Base-by-base conservation (phyloP, 495 filamentous ascomycete genomes). In the Podospora comata region DNA sequence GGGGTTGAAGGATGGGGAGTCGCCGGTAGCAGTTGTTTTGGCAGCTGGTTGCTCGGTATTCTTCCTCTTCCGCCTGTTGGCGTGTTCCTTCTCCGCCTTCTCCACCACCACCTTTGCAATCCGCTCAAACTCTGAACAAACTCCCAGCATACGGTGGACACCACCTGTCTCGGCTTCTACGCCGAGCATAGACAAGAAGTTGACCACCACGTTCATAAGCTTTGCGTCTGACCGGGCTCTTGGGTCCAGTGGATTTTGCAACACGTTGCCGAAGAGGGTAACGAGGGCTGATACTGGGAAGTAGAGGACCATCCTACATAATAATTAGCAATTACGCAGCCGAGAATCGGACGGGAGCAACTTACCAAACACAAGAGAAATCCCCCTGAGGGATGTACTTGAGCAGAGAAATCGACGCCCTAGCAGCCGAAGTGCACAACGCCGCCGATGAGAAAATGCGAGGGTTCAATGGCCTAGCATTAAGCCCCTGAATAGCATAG, bases 301-400 rank as follows among this genome's bases (percentile, higher is more conserved):
- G 80, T 99, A 99, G 53, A 99, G 83, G 74, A 97, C 92, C 71
- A 99, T 86, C 94, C 93, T 96, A 66, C 66, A 55, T 34, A 4
- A 60, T 65, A 72, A 79, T 74, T 48, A 73, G 70, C 61, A 66
- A 64, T 39, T 32, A 67, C 15, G 9, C 28, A 62, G 19, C 54
- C 2, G 65, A 34, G 59, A 64, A 66, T 16, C 19, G 28, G 53
- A 56, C 23, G 1, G 23, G 20, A 55, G 20, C 13, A 56, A 85
- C 90, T 83, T 80, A 97, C 95, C 95, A 99, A 65, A 97, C 95
- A 77, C 93, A 97, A 57, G 91, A 89, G 76, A 91, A 95, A 75
- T 99, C 95, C 62, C 93, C 94, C 73, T 96, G 91, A 3, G 95
- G 94, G 28, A 99, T 94, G 76, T 98, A 97, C 74, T 94, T 94